Conservation (phyloP, 73 alveolate genomes). For the Tetrahymena thermophila region DNA sequence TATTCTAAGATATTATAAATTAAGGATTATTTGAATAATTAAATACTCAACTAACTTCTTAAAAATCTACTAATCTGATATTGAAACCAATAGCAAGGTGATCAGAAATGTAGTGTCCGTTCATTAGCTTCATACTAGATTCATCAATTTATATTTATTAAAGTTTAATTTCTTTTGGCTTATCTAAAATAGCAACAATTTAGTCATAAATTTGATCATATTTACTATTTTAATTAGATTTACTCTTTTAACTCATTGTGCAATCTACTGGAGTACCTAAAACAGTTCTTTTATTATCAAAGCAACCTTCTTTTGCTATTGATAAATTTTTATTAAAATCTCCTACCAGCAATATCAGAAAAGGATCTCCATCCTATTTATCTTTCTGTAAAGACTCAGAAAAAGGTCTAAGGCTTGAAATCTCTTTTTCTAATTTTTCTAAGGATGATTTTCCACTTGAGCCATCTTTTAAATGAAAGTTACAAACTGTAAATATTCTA, state of each 20-base stretch:
- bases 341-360: neutral
- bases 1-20: too few species aligned
- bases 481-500: neutral
- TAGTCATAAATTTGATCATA: neutral
- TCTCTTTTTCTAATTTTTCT: neutral
- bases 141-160: too few species aligned
- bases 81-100: neutral
- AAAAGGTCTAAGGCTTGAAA: neutral
- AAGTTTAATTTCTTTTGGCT: neutral
- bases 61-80: neutral
- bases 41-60: neutral
- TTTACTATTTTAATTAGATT: too few species aligned
- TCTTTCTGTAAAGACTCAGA: neutral
- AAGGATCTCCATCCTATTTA: neutral
- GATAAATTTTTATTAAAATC: neutral
- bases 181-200: neutral
- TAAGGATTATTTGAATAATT: too few species aligned
- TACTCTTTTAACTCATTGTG: neutral
- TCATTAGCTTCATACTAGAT: neutral
- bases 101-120: neutral
- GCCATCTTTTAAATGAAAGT: neutral
- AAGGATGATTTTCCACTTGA: neutral
- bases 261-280: neutral
- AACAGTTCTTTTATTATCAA: neutral
- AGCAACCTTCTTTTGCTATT: neutral